A percentile compares a stretch with the other conserved stretches of the same genome.
phyloP scores from a whole-genome alignment of 176 grass and related monocot genomes.

The Carex kokanica region DNA sequence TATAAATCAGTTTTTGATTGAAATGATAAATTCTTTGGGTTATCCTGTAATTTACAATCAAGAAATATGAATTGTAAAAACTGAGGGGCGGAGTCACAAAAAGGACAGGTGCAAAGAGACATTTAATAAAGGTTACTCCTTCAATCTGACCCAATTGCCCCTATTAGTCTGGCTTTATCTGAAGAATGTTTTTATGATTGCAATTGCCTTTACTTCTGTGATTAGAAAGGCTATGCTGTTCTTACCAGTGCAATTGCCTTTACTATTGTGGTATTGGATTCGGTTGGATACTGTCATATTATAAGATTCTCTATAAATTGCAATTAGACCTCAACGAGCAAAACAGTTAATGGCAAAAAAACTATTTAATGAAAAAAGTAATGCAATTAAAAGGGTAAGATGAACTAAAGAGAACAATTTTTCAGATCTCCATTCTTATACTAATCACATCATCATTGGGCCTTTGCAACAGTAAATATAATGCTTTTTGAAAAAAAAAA shows the following conservation, averaged over 20 bases:
- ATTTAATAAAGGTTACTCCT: conserved; percentile 60
- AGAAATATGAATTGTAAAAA: conserved; percentile 70
- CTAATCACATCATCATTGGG: neutral
- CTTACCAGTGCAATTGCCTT: no score
- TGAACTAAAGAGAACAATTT: no score
- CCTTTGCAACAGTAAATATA: neutral
- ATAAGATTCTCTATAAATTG: no score
- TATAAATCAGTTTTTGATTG: conserved; percentile 57
- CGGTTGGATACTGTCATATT: no score
- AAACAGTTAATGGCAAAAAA: no score
- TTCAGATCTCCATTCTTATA: neutral
- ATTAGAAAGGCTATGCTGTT: no score
- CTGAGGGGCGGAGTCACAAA: conserved; percentile 15
- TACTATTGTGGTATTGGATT: no score
- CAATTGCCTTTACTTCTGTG: no score
- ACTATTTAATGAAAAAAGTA: no score
- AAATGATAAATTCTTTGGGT: conserved; percentile 45
- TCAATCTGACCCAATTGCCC: conserved; percentile 50
- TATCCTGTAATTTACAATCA: conserved; percentile 46
- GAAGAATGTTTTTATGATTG: conserved; percentile 5
- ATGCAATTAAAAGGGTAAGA: no score
- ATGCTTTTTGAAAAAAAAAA: no score
- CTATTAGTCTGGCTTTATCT: conserved; percentile 48
- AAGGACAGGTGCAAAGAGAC: conserved; percentile 46
- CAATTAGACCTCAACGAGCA: no score